Evolutionary conservation across 2,329 filamentous ascomycete species (phyloP).

Genomic region (Trichoderma hamatum): DNA sequence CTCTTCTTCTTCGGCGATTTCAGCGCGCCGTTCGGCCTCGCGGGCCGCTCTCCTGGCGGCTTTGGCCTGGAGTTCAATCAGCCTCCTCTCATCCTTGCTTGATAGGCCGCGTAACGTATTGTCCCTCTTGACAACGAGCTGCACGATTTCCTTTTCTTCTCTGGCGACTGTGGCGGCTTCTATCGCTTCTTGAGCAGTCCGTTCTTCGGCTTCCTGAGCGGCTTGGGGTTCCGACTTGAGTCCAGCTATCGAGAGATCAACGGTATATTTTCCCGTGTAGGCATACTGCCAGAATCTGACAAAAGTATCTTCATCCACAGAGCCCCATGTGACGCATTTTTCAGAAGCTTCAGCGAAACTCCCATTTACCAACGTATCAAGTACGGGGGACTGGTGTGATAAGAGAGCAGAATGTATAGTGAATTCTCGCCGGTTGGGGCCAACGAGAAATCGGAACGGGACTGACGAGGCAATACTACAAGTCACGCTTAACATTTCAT

Average conservation of each 20-base stretch:
- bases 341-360: conserved; percentile 24
- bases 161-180: background rate
- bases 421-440: conserved; percentile 25
- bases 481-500: background rate
- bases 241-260: background rate
- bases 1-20: background rate
- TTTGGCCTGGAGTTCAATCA: background rate
- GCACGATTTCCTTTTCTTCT: background rate
- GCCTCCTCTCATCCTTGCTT: background rate
- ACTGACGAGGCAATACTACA: conserved; percentile 14
- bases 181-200: background rate
- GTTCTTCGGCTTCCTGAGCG: background rate
- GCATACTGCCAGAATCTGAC: conserved; percentile 28
- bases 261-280: conserved; percentile 27
- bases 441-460: conserved; percentile 27
- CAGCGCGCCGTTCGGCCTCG: background rate
- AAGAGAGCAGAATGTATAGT: conserved; percentile 28
- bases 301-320: conserved; percentile 27
- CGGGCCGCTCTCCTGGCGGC: background rate
- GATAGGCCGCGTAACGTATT: background rate
- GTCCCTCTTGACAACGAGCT: background rate
- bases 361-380: conserved; percentile 27
- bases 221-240: background rate
- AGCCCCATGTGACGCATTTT: conserved; percentile 23
- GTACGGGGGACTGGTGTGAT: conserved; percentile 24